A percentile compares a stretch with the other conserved stretches of the same genome.
These are phyloP conservation scores for Sarcocystis neurona DNA, from an alignment of 169 alveolate genomes.

Conservation along the genomic window DNA sequence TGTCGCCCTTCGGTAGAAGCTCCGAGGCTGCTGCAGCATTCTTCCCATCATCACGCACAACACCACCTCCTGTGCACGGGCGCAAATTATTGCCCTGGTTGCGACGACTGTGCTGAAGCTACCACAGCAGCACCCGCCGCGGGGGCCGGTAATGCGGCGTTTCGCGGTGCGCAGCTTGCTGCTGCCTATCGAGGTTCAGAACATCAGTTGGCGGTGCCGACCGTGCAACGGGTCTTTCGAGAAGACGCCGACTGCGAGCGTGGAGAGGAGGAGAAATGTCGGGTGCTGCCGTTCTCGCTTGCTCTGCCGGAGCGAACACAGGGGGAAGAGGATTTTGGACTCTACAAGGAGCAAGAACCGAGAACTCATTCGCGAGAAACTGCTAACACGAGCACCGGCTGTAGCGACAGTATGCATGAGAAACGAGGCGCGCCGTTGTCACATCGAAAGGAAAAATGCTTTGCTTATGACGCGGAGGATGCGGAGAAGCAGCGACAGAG, in stretches of 20 bases:
- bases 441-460: too few relatives aligned
- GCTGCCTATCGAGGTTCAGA: neutral
- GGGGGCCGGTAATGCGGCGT: neutral
- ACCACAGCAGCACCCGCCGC: conserved; percentile 24
- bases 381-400: too few relatives aligned
- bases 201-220: neutral
- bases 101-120: conserved; percentile 55
- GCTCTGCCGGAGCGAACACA: neutral
- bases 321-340: too few relatives aligned
- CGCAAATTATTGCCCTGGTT: conserved; percentile 50
- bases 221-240: neutral
- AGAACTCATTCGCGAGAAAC: too few relatives aligned
- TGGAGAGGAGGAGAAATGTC: neutral
- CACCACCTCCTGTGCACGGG: conserved; percentile 37
- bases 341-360: too few relatives aligned
- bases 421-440: too few relatives aligned
- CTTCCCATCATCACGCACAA: conserved; percentile 51
- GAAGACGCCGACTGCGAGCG: neutral
- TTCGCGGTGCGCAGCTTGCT: neutral
- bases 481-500: too few relatives aligned
- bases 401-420: too few relatives aligned
- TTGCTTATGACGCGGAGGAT: too few relatives aligned
- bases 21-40: conserved; percentile 35
- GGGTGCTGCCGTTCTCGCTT: neutral
- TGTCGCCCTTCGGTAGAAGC: neutral